Evolutionary conservation across 306 rosid genomes (phyloP).

Genomic region (Sophora flavescens): DNA sequence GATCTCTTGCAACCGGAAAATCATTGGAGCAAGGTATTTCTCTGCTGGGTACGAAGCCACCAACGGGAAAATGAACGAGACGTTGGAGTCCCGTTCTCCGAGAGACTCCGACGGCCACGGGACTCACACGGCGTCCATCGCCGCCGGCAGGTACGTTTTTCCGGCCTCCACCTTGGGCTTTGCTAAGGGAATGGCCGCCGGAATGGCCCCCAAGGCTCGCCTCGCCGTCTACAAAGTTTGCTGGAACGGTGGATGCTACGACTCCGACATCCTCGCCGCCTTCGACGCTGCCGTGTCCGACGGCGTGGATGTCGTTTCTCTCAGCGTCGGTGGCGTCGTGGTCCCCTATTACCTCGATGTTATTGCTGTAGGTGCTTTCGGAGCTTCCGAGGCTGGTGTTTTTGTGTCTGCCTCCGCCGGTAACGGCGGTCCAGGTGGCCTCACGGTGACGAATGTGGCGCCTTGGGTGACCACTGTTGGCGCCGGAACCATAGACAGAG

Average conservation of each 20-base stretch:
- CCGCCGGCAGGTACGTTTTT: constrained; percentile 83
- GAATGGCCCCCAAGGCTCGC: constrained; percentile 92
- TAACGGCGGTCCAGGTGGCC: constrained; percentile 84
- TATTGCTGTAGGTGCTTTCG: constrained; percentile 78
- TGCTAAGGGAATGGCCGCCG: constrained; percentile 81
- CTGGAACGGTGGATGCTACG: constrained; percentile 84
- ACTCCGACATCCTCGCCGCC: constrained; percentile 86
- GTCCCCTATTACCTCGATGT: constrained; percentile 83
- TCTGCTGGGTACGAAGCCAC: constrained; percentile 76
- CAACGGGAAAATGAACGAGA: constrained; percentile 82
- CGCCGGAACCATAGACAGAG: constrained; percentile 87
- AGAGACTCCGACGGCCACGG: constrained; percentile 92
- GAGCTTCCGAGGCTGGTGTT: constrained; percentile 68
- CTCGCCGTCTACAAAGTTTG: constrained; percentile 87
- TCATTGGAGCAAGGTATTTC: constrained; percentile 84
- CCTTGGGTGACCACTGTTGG: constrained; percentile 95
- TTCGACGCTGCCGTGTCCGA: constrained; percentile 85
- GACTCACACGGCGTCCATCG: constrained; percentile 87
- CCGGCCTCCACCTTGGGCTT: constrained; percentile 83
- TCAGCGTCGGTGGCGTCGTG: constrained; percentile 87
- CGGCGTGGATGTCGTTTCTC: constrained; percentile 76
- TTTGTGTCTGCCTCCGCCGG: constrained; percentile 87
- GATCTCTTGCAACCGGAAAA: constrained; percentile 70
- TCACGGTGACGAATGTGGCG: constrained; percentile 78
- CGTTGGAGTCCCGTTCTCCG: constrained; percentile 76